A percentile compares a stretch with the other conserved stretches of the same genome.
Conservation (phyloP, 2,329 filamentous ascomycete genomes). For the Cercospora zeina region DNA sequence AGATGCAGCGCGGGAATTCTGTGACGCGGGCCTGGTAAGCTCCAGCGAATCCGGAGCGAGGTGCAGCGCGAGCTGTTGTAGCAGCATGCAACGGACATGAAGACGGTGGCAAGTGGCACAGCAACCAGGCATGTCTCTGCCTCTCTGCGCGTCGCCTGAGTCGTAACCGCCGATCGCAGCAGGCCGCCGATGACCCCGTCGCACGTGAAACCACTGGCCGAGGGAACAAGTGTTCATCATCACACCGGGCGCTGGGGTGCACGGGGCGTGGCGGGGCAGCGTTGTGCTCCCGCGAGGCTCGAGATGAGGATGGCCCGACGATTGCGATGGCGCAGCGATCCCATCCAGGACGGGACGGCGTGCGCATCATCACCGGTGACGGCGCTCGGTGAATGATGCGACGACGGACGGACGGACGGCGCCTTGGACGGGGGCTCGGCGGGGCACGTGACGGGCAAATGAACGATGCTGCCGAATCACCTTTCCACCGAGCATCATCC, state of each 20-base stretch:
- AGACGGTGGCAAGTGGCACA: conserved; percentile 28
- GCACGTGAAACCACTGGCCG: conserved; percentile 7
- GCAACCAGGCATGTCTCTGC: conserved; percentile 21
- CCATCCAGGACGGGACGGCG: neutral
- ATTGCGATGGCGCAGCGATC: conserved; percentile 14
- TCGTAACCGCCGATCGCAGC: conserved; percentile 16
- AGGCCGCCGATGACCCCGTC: neutral
- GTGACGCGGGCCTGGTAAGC: conserved; percentile 27
- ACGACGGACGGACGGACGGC: conserved; percentile 7
- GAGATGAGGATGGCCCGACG: conserved; percentile 9
- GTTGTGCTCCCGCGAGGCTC: conserved; percentile 5
- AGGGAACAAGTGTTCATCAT: conserved; percentile 17
- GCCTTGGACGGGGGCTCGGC: neutral
- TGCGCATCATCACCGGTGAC: too few species aligned
- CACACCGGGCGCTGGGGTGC: neutral
- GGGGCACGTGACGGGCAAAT: conserved; percentile 2
- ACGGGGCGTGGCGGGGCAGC: conserved; percentile 7
- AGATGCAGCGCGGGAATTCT: conserved; percentile 17
- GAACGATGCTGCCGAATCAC: conserved; percentile 8
- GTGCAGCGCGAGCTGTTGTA: conserved; percentile 19
- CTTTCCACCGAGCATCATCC: conserved; percentile 15
- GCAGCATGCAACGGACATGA: conserved; percentile 14
- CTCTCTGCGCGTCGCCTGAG: conserved; percentile 2
- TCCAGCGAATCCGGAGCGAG: conserved; percentile 12
- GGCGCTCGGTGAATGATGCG: too few species aligned